phyloP scores from a whole-genome alignment of 352 stramenopile species.

The Globisporangium canariense region DNA sequence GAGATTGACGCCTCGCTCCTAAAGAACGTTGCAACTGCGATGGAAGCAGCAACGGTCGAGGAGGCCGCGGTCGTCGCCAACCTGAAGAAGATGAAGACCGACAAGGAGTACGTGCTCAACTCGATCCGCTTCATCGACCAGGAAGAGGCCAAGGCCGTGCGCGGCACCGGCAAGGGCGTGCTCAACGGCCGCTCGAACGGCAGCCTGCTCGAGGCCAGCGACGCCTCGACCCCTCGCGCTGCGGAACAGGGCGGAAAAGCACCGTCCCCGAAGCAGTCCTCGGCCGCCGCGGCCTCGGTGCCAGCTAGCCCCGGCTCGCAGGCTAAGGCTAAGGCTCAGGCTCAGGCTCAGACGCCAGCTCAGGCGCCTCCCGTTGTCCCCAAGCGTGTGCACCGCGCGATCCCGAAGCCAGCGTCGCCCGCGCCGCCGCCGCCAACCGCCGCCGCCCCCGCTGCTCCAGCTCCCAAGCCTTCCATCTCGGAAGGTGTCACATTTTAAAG shows the following conservation, averaged over 20 bases:
- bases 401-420: conserved; percentile 19
- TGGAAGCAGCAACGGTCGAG: conserved; percentile 51
- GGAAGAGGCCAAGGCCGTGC: conserved; percentile 86
- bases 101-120: conserved; percentile 89
- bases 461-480: conserved; percentile 10
- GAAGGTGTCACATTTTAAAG: conserved; percentile 18
- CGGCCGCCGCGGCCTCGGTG: conserved; percentile 19
- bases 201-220: conserved; percentile 40
- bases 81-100: conserved; percentile 83
- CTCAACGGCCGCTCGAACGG: conserved; percentile 28
- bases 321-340: background rate
- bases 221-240: conserved; percentile 13
- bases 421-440: conserved; percentile 10
- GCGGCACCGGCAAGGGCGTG: conserved; percentile 67
- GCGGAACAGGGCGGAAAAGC: conserved; percentile 6
- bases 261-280: conserved; percentile 30
- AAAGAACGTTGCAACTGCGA: conserved; percentile 53
- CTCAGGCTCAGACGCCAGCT: background rate
- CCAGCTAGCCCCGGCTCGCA: conserved; percentile 13
- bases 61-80: conserved; percentile 62
- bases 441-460: conserved; percentile 7
- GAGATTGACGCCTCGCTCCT: conserved; percentile 73
- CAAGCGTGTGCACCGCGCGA: conserved; percentile 21
- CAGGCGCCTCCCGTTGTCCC: conserved; percentile 8
- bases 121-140: conserved; percentile 88